Base-by-base conservation (phyloP, 257 asterid genomes). In the Capsicum baccatum region DNA sequence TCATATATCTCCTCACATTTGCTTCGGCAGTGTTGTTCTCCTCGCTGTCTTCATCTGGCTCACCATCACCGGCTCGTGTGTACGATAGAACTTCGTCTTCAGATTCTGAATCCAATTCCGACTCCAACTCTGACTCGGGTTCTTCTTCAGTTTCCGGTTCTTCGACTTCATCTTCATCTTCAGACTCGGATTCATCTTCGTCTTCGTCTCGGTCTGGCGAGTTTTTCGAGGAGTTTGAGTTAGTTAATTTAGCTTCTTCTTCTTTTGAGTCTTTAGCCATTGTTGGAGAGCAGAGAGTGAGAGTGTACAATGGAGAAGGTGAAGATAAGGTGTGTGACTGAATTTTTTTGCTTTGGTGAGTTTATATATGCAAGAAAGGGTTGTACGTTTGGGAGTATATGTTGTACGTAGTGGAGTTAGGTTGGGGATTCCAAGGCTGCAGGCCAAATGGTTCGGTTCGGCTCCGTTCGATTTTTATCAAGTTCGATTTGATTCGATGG, bases 1-100 rank as follows among this genome's bases (percentile, higher is more conserved):
- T 84, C 85, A 19, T 83, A 85, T 90, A 88, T 57, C 89, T 88
- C 60, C 84, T 83, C 35, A 90, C 70, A 85, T 91, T 92, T 80
- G 85, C 91, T 71, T 92, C 97, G 3, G 96, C 91, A 9, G 79
- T 83, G 87, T 88, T 89, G 59, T 64, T 69, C 9, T 68, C 84
- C 42, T 92, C 92, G 11, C 67, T 59, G 16, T 9, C 13, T 3
- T 63, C 48, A 4, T 89, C 94, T 6, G 83, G 12, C 19, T 80
- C 87, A 9, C 84, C 83, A 44, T 78, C 87, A 9, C 84, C 83
- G 6, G 8, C 48, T 6, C 48, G 48, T 44, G 48, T 44, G 6
- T 44, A 44, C 48, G 48, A 44, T 44, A 6, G 6, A 3, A 44
- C 48, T 6, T 6, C 48, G 7, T 86, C 39, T 16, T 88, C 90